phyloP scores from a whole-genome alignment of 768 basidiomycete species.

The Candolleomyces eurysporus region DNA sequence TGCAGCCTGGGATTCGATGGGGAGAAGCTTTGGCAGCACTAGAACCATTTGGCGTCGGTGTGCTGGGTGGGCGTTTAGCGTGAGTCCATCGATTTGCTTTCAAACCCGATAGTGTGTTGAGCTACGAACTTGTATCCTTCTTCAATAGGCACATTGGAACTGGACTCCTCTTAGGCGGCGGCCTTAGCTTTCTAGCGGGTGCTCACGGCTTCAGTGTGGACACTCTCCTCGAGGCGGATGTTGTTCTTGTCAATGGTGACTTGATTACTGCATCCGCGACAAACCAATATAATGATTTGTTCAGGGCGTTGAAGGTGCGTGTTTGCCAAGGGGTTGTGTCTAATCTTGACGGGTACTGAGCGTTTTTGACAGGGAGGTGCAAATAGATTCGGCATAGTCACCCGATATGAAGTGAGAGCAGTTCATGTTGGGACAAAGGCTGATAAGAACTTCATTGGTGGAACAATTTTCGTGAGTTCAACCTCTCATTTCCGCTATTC shows the following conservation, averaged over 20 bases:
- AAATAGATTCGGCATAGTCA: slow-evolving; percentile 46
- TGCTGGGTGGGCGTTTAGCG: slow-evolving; percentile 37
- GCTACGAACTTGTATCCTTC: background rate
- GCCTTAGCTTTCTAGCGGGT: slow-evolving; percentile 36
- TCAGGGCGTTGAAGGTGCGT: slow-evolving; percentile 36
- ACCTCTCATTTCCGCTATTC: background rate
- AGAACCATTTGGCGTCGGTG: slow-evolving; percentile 38
- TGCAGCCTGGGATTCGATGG: slow-evolving; percentile 43
- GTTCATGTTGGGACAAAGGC: slow-evolving; percentile 36
- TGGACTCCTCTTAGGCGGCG: slow-evolving; percentile 45
- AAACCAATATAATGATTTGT: slow-evolving; percentile 40
- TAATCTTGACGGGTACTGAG: background rate
- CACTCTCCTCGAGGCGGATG: slow-evolving; percentile 34
- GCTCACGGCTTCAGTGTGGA: slow-evolving; percentile 39
- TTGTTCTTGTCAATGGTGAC: slow-evolving; percentile 38
- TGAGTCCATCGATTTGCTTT: slow-evolving; percentile 11
- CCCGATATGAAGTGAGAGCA: slow-evolving; percentile 37
- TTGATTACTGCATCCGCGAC: slow-evolving; percentile 38
- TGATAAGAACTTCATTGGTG: slow-evolving; percentile 38
- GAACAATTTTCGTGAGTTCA: slow-evolving; percentile 30
- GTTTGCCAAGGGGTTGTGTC: background rate
- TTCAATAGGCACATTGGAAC: slow-evolving; percentile 36
- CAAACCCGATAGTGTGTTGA: background rate
- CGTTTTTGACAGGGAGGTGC: slow-evolving; percentile 28
- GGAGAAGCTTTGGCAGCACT: slow-evolving; percentile 32